Conservation (phyloP, 129 eudicot species). For the Centella asiatica region DNA sequence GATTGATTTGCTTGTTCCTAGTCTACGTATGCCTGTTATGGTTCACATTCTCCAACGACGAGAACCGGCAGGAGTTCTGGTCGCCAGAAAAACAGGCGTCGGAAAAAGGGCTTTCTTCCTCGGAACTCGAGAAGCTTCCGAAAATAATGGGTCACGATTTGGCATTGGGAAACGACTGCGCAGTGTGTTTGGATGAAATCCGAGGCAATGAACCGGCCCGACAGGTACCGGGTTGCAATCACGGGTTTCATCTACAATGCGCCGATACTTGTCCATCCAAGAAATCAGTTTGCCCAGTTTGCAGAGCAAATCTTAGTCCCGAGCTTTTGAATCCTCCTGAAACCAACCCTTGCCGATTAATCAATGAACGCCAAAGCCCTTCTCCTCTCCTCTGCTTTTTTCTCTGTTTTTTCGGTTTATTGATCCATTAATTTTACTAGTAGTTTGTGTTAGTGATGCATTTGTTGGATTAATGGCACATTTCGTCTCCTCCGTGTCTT, state of each 20-base stretch:
- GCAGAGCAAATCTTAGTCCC: conserved; percentile 55
- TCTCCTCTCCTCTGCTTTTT: background rate
- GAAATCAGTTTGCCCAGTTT: conserved; percentile 68
- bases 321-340: conserved; percentile 29
- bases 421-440: too few species aligned
- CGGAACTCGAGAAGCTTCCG: conserved; percentile 70
- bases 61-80: conserved; percentile 13
- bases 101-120: conserved; percentile 48
- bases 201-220: conserved; percentile 54
- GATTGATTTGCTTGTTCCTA: conserved; percentile 68
- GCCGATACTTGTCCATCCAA: conserved; percentile 70
- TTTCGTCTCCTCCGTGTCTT: too few species aligned
- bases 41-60: conserved; percentile 32
- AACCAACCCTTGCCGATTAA: conserved; percentile 36
- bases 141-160: conserved; percentile 55
- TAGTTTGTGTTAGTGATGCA: too few species aligned
- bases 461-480: too few species aligned
- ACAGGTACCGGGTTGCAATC: conserved; percentile 81
- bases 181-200: conserved; percentile 76
- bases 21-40: conserved; percentile 61
- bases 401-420: background rate
- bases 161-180: conserved; percentile 55
- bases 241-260: conserved; percentile 72
- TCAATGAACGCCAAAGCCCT: background rate
- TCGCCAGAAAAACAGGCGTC: conserved; percentile 30